These are phyloP conservation scores for Aspergillus nidulans DNA, from an alignment of 495 filamentous ascomycete genomes.

Conservation along the genomic window DNA sequence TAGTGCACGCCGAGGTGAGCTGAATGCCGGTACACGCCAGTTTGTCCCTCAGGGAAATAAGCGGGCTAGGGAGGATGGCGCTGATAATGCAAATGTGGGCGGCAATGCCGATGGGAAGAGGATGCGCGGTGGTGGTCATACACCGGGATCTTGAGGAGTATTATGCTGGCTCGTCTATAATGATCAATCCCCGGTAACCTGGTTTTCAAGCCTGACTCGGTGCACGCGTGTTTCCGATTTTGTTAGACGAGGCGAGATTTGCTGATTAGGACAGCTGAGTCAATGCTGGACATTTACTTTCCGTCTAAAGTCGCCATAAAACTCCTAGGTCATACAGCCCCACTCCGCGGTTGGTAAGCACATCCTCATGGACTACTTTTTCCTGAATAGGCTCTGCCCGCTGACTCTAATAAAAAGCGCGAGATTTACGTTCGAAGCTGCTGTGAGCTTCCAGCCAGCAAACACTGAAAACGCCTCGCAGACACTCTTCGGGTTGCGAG, in stretches of 20 bases:
- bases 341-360: slow-evolving; percentile 35
- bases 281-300: slow-evolving; percentile 23
- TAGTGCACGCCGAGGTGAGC: no score
- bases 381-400: slow-evolving; percentile 21
- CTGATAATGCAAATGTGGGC: no score
- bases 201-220: not conserved
- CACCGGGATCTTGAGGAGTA: no score
- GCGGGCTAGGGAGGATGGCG: no score
- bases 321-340: slow-evolving; percentile 33
- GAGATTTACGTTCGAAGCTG: slow-evolving; percentile 23
- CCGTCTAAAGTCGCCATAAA: slow-evolving; percentile 14
- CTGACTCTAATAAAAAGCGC: slow-evolving; percentile 28
- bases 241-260: not conserved
- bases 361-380: slow-evolving; percentile 36
- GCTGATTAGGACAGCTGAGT: slow-evolving; percentile 17
- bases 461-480: no score
- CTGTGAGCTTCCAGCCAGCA: no score
- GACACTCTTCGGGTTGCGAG: no score
- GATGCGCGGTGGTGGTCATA: no score
- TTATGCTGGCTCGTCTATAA: no score
- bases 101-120: no score
- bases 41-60: no score
- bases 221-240: not conserved
- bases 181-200: not conserved
- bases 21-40: no score